These are phyloP conservation scores for Albatrellus ellisii DNA, from an alignment of 768 basidiomycete genomes.

Conservation along the genomic window DNA sequence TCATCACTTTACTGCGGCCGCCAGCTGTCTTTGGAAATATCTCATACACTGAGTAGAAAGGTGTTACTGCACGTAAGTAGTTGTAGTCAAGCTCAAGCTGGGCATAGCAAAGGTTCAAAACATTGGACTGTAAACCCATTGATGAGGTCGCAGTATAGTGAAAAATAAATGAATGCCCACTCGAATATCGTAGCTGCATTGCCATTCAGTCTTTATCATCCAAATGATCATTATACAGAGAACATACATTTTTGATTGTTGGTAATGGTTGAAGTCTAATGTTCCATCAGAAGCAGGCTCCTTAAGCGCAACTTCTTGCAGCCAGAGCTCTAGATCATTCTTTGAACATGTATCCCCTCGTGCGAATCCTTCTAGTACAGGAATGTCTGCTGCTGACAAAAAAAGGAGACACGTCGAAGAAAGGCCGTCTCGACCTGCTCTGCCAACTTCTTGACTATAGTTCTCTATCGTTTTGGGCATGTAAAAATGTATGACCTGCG, in stretches of 20 bases:
- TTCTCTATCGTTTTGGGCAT: slow-evolving; percentile 35
- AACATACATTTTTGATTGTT: slow-evolving; percentile 26
- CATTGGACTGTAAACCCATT: slow-evolving; percentile 21
- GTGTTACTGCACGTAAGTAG: slow-evolving; percentile 32
- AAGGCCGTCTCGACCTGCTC: slow-evolving; percentile 29
- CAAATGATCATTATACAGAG: neutral
- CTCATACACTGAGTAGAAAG: slow-evolving; percentile 30
- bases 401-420: slow-evolving; percentile 33
- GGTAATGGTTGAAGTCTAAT: slow-evolving; percentile 28
- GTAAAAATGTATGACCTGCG: slow-evolving; percentile 26
- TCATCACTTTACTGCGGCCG: slow-evolving; percentile 19
- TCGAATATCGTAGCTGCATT: slow-evolving; percentile 26
- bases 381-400: slow-evolving; percentile 28
- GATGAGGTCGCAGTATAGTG: neutral
- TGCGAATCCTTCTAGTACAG: slow-evolving; percentile 33
- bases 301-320: slow-evolving; percentile 26
- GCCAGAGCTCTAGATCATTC: slow-evolving; percentile 26
- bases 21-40: slow-evolving; percentile 18
- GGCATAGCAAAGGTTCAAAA: slow-evolving; percentile 32
- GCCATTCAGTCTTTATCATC: neutral
- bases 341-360: slow-evolving; percentile 34
- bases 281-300: slow-evolving; percentile 24
- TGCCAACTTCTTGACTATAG: slow-evolving; percentile 32
- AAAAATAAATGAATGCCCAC: slow-evolving; percentile 14
- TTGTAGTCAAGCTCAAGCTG: slow-evolving; percentile 33